Evolutionary conservation across 139 green algal genomes (phyloP).

Genomic region (Chlorella sorokiniana): DNA sequence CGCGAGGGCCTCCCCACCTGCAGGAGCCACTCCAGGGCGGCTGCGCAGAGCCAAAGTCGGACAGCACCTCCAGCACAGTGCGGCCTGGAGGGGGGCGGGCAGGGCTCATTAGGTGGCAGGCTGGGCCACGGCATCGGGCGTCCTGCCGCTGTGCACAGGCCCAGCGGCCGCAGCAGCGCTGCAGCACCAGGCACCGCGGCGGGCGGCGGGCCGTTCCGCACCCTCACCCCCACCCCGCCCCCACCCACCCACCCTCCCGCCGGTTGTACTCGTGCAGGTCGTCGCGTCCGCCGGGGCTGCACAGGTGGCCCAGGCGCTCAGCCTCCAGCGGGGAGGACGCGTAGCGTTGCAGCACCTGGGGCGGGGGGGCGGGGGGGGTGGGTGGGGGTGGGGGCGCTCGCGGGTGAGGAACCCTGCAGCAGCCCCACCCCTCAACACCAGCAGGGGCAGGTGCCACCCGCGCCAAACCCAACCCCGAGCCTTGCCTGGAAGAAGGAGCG

Average conservation of each 20-base stretch:
- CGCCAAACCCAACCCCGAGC: neutral
- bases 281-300: constrained; percentile 73
- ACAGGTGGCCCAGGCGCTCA: constrained; percentile 88
- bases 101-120: neutral
- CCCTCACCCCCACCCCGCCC: neutral
- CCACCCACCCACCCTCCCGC: constrained; percentile 48
- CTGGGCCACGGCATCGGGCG: too few relatives aligned
- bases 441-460: neutral
- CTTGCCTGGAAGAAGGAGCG: constrained; percentile 90
- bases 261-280: constrained; percentile 70
- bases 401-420: too few relatives aligned
- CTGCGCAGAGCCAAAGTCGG: constrained; percentile 78
- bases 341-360: constrained; percentile 64
- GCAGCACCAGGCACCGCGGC: neutral
- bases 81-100: constrained; percentile 32
- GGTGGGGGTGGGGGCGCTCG: too few relatives aligned
- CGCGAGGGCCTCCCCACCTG: constrained; percentile 29
- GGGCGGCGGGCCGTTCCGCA: neutral
- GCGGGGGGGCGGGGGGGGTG: too few relatives aligned
- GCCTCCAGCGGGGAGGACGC: constrained; percentile 56
- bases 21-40: constrained; percentile 87
- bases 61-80: constrained; percentile 81
- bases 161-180: too few relatives aligned
- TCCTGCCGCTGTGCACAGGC: too few relatives aligned
- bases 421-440: too few relatives aligned